Evolutionary conservation across 768 basidiomycete species (phyloP).

Genomic region (Naganishia vaughanmartiniae): DNA sequence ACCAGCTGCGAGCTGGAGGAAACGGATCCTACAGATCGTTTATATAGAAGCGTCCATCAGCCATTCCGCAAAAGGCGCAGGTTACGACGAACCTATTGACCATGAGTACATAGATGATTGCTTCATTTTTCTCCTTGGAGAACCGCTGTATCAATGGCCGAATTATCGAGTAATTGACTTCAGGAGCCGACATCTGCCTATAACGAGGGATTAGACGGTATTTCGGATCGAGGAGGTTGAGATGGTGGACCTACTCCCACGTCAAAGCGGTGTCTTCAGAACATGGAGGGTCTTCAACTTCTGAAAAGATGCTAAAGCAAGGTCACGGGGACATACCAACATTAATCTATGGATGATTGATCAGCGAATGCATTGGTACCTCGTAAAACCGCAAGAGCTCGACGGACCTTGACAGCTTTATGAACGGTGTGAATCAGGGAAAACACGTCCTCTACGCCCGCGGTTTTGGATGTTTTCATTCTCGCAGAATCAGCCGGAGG

Average conservation of each 20-base stretch:
- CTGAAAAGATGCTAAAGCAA: constrained; percentile 24
- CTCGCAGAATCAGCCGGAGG: background rate
- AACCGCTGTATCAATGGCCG: constrained; percentile 44
- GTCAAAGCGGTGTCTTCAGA: constrained; percentile 45
- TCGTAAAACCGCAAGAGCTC: background rate
- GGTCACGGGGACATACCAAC: constrained; percentile 22
- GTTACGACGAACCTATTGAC: constrained; percentile 42
- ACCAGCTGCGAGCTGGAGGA: constrained; percentile 64
- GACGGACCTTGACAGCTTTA: constrained; percentile 32
- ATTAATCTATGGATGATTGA: constrained; percentile 16
- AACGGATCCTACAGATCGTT: constrained; percentile 57
- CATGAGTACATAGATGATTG: constrained; percentile 49
- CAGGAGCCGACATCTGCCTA: constrained; percentile 46
- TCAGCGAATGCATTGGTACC: background rate
- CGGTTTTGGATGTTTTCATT: background rate
- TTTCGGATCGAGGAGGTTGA: too few relatives aligned
- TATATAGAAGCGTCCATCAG: background rate
- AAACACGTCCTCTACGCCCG: constrained; percentile 31
- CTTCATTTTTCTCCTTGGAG: constrained; percentile 33
- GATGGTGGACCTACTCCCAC: constrained; percentile 40
- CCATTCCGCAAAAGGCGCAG: background rate
- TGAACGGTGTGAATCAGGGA: constrained; percentile 46
- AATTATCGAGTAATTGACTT: constrained; percentile 48
- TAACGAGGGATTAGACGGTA: background rate
- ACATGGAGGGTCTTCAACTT: background rate